phyloP scores from a whole-genome alignment of 2,329 filamentous ascomycete species.

The Colletotrichum sojae region DNA sequence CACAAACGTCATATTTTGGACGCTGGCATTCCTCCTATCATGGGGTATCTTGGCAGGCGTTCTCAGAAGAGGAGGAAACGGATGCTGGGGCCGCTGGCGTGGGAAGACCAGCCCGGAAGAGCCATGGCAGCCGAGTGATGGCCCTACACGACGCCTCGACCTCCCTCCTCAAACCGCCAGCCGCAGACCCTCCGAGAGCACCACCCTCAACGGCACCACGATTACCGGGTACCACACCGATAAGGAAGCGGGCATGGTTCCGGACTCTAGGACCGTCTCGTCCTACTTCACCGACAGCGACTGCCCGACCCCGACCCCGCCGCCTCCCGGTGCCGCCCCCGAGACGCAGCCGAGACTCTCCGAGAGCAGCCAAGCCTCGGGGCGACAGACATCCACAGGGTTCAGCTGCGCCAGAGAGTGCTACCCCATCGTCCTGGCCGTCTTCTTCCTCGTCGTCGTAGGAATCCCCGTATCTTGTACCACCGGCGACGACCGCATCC shows the following conservation, averaged over 20 bases:
- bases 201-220: conserved; percentile 29
- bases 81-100: not conserved
- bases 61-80: not conserved
- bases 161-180: conserved; percentile 5
- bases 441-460: conserved; percentile 52
- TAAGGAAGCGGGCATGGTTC: conserved; percentile 31
- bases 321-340: not conserved
- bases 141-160: conserved; percentile 6
- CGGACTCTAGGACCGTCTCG: conserved; percentile 28
- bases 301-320: conserved; percentile 14
- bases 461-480: conserved; percentile 58
- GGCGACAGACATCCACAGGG: not conserved
- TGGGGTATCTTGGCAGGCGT: conserved; percentile 28
- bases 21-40: conserved; percentile 46
- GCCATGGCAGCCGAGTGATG: not conserved
- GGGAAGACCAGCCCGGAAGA: not conserved
- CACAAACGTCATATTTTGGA: conserved; percentile 55
- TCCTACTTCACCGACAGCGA: conserved; percentile 37
- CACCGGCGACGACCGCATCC: conserved; percentile 52
- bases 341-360: not conserved
- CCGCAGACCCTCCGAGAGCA: conserved; percentile 30
- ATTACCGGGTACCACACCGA: conserved; percentile 34
- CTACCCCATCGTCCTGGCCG: conserved; percentile 50
- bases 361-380: not conserved
- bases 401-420: conserved; percentile 18